Evolutionary conservation across 1,284 basidiomycete genomes (phyloP).

Genomic region (Mycena sp.): DNA sequence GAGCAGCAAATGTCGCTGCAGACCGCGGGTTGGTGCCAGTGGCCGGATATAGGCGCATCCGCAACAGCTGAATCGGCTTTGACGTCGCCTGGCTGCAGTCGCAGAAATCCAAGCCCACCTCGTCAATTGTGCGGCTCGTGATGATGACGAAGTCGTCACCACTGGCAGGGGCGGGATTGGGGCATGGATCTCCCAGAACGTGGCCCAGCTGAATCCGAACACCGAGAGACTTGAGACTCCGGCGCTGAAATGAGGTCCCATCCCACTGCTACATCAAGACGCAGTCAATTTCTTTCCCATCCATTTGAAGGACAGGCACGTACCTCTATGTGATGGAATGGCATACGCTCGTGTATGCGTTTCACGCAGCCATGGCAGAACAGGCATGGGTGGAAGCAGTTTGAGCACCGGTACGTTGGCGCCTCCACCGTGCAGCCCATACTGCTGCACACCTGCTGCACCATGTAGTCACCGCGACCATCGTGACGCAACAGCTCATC

Average conservation of each 20-base stretch:
- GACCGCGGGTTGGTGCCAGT: background rate
- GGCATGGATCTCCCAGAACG: background rate
- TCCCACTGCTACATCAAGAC: background rate
- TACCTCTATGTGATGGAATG: slow-evolving; percentile 1
- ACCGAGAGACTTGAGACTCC: background rate
- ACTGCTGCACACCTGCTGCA: background rate
- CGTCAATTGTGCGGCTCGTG: background rate
- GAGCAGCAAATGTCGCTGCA: background rate
- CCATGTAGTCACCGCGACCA: slow-evolving; percentile 15
- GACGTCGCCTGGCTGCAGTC: background rate
- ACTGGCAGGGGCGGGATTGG: background rate
- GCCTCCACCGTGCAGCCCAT: background rate
- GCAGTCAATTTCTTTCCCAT: background rate
- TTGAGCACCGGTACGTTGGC: background rate
- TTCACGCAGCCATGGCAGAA: background rate
- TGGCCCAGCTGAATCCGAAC: background rate
- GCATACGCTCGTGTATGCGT: background rate
- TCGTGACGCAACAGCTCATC: slow-evolving; percentile 8
- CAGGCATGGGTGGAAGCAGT: background rate
- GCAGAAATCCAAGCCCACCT: background rate
- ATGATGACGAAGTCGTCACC: background rate
- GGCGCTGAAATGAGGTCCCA: background rate
- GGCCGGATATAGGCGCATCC: background rate
- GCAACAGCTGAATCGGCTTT: background rate
- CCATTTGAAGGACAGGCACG: background rate